Base-by-base conservation (phyloP, 257 asterid species). In the Thymus mandschuricus region DNA sequence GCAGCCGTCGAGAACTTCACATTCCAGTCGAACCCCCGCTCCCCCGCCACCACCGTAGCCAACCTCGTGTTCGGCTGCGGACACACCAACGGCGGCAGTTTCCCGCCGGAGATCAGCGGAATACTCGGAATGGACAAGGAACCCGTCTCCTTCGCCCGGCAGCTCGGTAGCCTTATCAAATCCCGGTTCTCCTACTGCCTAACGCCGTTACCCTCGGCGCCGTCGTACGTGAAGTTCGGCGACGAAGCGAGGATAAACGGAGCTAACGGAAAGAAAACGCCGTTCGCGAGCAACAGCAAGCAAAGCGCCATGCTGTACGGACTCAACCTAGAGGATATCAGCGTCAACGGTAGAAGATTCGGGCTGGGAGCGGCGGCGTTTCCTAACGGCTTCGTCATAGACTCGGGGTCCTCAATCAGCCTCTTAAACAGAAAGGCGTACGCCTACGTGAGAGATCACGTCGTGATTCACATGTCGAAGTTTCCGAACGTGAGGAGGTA, bases 1-100 rank as follows among this genome's bases (percentile, higher is more conserved):
- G 77, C 51, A 27, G 41, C 81, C 0, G 1, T 45, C 1, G 86
- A 81, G 56, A 64, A 3, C 4, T 81, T 81, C 76, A 50, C 70
- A 0, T 78, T 81, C 72, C 70, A 58, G 35, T 54, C 76, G 1
- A 12, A 15, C 10, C 13, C 5, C 2, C 12, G 52, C 21, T 5
- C 2, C 2, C 21, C 41, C 3, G 61, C 40, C 8, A 3, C 40
- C 1, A 3, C 40, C 1, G 40, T 29, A 1, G 3, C 54, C 0
- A 27, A 27, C 2, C 54, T 63, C 1, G 68, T 43, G 2, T 63
- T 41, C 11, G 68, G 68, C 1, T 63, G 68, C 8, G 68, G 27
- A 2, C 41, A 1, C 1, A 27, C 33, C 5, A 41, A n/a, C 33
- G 4, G 3, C 3, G 68, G 68, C 4, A 1, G 7, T 0, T 63